A percentile compares a stretch with the other conserved stretches of the same genome.
Conservation (phyloP, 2,329 filamentous ascomycete species). For the Juglanconis sp. region DNA sequence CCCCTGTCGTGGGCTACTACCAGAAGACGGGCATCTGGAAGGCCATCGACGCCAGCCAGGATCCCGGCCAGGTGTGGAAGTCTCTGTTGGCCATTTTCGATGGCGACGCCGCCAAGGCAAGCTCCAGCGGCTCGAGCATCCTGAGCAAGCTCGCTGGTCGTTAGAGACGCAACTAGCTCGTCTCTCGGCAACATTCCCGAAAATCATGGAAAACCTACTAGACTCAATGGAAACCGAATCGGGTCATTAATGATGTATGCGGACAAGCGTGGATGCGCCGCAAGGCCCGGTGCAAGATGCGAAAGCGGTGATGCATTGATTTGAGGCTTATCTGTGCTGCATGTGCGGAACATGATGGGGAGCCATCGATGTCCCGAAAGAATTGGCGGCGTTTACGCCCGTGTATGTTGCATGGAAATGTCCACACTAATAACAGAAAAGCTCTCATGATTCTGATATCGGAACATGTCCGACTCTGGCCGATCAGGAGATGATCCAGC, state of each 20-base stretch:
- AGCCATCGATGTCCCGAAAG: background rate
- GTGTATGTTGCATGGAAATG: background rate
- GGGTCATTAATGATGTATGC: background rate
- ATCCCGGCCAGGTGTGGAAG: conserved; percentile 95
- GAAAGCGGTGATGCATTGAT: background rate
- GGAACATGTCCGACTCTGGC: no score
- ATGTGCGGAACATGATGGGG: background rate
- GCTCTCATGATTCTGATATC: background rate
- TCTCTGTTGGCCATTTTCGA: conserved; percentile 82
- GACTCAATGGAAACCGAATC: conserved; percentile 1
- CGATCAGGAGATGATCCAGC: no score
- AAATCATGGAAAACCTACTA: background rate
- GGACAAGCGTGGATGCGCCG: background rate
- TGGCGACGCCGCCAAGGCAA: conserved; percentile 52
- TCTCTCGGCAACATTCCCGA: background rate
- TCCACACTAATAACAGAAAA: background rate
- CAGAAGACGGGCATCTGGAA: conserved; percentile 97
- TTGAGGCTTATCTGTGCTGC: background rate
- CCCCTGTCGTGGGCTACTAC: conserved; percentile 93
- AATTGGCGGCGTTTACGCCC: background rate
- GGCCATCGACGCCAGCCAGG: conserved; percentile 90
- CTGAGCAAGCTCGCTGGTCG: conserved; percentile 37
- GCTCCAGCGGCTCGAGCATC: conserved; percentile 34
- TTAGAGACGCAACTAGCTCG: conserved; percentile 1
- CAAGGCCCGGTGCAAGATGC: background rate